Percentiles rank a stretch among this genome's conserved stretches.
phyloP scores from a whole-genome alignment of 306 rosid genomes.

The Fagus sylvatica region DNA sequence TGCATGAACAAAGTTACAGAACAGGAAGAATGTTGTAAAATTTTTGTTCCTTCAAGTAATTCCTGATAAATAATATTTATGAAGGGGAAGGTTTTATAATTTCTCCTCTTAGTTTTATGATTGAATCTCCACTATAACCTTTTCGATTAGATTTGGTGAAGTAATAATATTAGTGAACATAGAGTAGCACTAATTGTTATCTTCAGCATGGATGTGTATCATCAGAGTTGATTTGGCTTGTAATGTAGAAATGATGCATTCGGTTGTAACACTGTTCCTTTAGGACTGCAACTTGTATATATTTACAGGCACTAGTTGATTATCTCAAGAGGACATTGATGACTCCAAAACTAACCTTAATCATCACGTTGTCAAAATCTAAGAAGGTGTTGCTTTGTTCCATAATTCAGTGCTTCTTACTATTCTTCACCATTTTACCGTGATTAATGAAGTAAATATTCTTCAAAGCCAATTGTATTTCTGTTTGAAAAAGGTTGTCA shows the following conservation, averaged over 20 bases:
- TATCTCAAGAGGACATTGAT: neutral
- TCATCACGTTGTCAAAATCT: slow-evolving; percentile 19
- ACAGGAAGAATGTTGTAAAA: slow-evolving; percentile 45
- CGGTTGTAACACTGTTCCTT: neutral
- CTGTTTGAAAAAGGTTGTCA: slow-evolving; percentile 26
- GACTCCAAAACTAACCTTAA: neutral
- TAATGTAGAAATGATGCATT: neutral
- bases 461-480: slow-evolving; percentile 44
- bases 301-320: slow-evolving; percentile 2
- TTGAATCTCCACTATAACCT: slow-evolving; percentile 8
- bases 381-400: slow-evolving; percentile 32
- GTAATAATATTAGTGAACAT: neutral
- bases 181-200: neutral
- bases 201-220: neutral
- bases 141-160: neutral
- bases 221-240: slow-evolving; percentile 2
- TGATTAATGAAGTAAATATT: slow-evolving; percentile 21
- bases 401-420: slow-evolving; percentile 10
- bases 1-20: slow-evolving; percentile 26
- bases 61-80: slow-evolving; percentile 51
- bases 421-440: slow-evolving; percentile 7
- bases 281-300: neutral
- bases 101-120: slow-evolving; percentile 41
- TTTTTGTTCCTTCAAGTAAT: slow-evolving; percentile 45
- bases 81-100: slow-evolving; percentile 57